Percentiles rank a stretch among this genome's conserved stretches.
phyloP scores from a whole-genome alignment of 2,329 filamentous ascomycete species.

The Aspergillus sp. region DNA sequence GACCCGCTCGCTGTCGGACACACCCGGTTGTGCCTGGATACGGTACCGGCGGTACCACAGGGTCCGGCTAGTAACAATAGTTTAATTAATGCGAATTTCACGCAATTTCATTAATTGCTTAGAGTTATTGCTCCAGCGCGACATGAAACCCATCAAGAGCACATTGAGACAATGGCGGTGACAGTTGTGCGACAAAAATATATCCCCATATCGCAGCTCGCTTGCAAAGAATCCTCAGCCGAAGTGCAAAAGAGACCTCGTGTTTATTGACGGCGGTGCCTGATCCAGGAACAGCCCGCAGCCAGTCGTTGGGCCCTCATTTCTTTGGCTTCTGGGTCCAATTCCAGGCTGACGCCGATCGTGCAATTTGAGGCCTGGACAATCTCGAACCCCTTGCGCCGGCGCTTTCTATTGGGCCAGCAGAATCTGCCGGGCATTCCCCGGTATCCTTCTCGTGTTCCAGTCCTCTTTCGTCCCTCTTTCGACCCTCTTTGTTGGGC shows the following conservation, averaged over 20 bases:
- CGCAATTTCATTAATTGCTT: neutral
- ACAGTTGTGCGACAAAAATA: neutral
- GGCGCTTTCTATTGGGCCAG: conserved; percentile 13
- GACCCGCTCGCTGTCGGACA: neutral
- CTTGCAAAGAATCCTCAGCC: too few relatives aligned
- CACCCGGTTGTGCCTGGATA: neutral
- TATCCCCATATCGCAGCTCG: neutral
- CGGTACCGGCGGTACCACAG: neutral
- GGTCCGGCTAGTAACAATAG: conserved; percentile 1
- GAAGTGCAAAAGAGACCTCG: too few relatives aligned
- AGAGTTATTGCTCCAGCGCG: neutral
- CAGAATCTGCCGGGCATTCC: neutral
- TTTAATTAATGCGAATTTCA: neutral
- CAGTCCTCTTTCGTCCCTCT: conserved; percentile 1
- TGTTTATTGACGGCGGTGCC: too few relatives aligned
- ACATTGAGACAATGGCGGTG: conserved; percentile 1
- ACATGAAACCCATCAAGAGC: neutral
- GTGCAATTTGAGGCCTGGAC: conserved; percentile 10
- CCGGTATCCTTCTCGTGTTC: neutral
- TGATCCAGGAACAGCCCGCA: conserved; percentile 10
- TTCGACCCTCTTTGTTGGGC: conserved; percentile 4
- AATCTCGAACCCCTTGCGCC: conserved; percentile 14
- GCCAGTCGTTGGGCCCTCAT: neutral
- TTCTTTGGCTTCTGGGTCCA: conserved; percentile 2
- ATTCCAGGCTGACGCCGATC: conserved; percentile 3